Base-by-base conservation (phyloP, 2,329 filamentous ascomycete genomes). In the Epichloe glyceriae region DNA sequence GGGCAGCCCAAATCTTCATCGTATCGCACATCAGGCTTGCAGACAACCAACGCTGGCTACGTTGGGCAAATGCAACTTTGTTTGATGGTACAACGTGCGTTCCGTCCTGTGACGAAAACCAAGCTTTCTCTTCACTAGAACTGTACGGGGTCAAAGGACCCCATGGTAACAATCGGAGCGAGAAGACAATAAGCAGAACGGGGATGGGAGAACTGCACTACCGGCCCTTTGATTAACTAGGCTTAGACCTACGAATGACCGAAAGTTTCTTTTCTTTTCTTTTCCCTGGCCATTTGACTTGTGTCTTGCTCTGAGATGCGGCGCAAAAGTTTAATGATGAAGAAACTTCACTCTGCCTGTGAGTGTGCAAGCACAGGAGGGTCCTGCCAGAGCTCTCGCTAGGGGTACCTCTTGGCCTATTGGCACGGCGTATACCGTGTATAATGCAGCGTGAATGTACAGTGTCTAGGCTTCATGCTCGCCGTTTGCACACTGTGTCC, bases 401-500 rank as follows among this genome's bases (percentile, higher is more conserved):
- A 1, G 30, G 26, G 10, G 8, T 2, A 4, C 30, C 30, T 30
- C 30, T 3, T 30, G 30, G 30, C 3, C 10, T 2, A 8, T 30
- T 30, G 30, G 30, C 26, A 30, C 26, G 26, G 26, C 3, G 26
- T 7, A 30, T 30, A 30, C 7, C 3, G 26, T 10, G 7, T 10
- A 30, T 30, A 30, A 30, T 0, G 7, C 26, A 10, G 26, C 3
- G 40, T 12, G 14, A 3, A 10, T 4, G 4, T 38, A 43, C 40
- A 44, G 40, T 49, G 40, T 15, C 7, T 20, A n/a, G 2, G 6
- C 14, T 19, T 1, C 19, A 30, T n/a, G 22, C 2, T n/a, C 3
- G n/a, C 14, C 7, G 10, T 5, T 5, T 33, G 20, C 22, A 43
- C 51, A 52, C 51, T 12, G 51, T 53, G 49, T 42, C 42, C 43